Conservation (phyloP, 441 rosid species). For the Adansonia grandidieri region DNA sequence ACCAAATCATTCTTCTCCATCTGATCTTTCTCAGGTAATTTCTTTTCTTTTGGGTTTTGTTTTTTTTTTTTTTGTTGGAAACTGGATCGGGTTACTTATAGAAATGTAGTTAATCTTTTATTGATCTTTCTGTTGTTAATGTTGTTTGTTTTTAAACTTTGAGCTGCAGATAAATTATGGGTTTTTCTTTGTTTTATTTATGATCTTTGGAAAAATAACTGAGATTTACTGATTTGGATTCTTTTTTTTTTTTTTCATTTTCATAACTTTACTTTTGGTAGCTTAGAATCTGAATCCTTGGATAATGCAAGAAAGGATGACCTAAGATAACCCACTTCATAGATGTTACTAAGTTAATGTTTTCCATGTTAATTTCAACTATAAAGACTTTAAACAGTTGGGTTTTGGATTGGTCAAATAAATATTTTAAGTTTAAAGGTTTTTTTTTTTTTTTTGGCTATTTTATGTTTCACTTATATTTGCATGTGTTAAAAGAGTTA, state of each 20-base stretch:
- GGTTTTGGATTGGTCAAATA: not conserved
- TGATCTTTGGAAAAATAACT: slow-evolving; percentile 3
- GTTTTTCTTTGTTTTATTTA: not conserved
- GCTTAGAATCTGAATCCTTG: not conserved
- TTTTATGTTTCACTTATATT: not conserved
- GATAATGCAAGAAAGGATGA: not conserved
- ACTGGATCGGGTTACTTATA: not conserved
- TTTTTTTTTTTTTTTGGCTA: not conserved
- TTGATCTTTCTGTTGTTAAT: not conserved
- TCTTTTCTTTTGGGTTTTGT: not conserved
- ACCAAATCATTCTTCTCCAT: slow-evolving; percentile 7
- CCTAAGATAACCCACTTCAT: not conserved
- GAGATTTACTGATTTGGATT: not conserved
- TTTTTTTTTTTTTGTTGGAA: not conserved
- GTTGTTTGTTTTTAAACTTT: not conserved
- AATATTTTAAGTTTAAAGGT: not conserved
- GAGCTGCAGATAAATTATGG: not conserved
- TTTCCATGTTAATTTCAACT: slow-evolving; percentile 5
- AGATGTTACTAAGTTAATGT: not conserved
- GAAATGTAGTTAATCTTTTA: not conserved
- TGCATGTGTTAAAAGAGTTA: slow-evolving; percentile 1
- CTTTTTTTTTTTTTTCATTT: not conserved
- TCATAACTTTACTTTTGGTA: not conserved
- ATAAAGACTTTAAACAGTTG: not conserved
- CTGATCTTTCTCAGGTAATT: slow-evolving; percentile 56